These are phyloP conservation scores for Camelina laxa DNA, from an alignment of 345 rosid genomes.

Conservation along the genomic window DNA sequence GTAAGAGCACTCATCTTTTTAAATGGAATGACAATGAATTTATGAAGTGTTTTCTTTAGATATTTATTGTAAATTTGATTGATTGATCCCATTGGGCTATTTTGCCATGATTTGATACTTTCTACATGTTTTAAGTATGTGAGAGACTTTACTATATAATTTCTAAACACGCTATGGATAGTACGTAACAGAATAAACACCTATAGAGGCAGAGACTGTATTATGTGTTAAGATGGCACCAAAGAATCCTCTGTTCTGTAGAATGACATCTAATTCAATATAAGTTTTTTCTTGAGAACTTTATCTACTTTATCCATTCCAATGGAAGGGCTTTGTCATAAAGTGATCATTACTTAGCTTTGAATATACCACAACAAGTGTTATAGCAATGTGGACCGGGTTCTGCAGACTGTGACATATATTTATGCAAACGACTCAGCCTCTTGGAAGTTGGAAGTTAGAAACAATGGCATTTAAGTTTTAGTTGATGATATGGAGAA, in stretches of 20 bases:
- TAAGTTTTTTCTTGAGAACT: background rate
- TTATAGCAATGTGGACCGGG: background rate
- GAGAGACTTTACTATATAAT: background rate
- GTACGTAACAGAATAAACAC: background rate
- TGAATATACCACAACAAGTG: background rate
- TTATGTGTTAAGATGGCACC: background rate
- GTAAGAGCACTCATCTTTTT: background rate
- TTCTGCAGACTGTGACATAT: background rate
- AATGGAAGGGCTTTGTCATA: background rate
- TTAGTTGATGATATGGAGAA: constrained; percentile 6
- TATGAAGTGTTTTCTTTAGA: background rate
- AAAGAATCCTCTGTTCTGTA: background rate
- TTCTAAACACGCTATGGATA: background rate
- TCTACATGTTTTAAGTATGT: background rate
- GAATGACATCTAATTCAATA: background rate
- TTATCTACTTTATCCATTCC: background rate
- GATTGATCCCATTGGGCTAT: background rate
- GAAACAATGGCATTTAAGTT: constrained; percentile 7
- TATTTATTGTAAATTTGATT: background rate
- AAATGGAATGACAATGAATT: background rate
- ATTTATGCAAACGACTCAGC: constrained; percentile 9
- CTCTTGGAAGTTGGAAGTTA: background rate
- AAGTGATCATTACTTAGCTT: background rate
- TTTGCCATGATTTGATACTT: background rate
- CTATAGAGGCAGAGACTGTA: background rate